Base-by-base conservation (phyloP, 2,329 filamentous ascomycete species). In the Penicillium digitatum region DNA sequence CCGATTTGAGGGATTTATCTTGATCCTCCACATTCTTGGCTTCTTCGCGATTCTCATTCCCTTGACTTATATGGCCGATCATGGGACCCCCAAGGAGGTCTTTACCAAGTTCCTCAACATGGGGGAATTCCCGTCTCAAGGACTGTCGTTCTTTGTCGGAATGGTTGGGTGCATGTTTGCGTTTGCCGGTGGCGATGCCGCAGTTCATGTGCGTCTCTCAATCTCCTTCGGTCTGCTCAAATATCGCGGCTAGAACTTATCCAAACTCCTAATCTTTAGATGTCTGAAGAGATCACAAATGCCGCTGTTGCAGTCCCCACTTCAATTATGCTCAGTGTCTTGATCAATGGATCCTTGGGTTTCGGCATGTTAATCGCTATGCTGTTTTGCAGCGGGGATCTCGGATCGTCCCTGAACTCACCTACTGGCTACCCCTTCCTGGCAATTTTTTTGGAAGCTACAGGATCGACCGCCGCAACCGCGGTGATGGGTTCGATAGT, bases 11-110 rank as follows among this genome's bases (percentile, higher is more conserved):
- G 76, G 77, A 1, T 59, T 78, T 14, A 72, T 80, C 22, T 66
- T 81, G 8, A 72, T 80, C 26, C 62, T 82, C 4, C 80, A 82
- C 54, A 68, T 82, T n/a, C 63, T 78, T 14, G 80, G 80, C 4
- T 79, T 82, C 62, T 79, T 82, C 54, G 79, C 75, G 0, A 78
- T 81, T 52, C 65, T 82, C 11, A 76, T 81, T 24, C 72, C 77
- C 0, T 64, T 81, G 4, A 70, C 74, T 56, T 70, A 74, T 1
- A 68, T 78, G 51, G 74, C 75, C 0, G 73, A 76, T 1, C 69
- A 71, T 9, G 71, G 74, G 38, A 70, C 72, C 18, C 69, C 76
- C 0, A 63, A 72, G 14, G 70, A 73, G 3, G 76, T 81, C 0
- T 80, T 82, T 54, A 75, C 75, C 3, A 66, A 72, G 1, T 82